Percentiles rank a stretch among this genome's conserved stretches.
Conservation (phyloP, 345 rosid genomes). For the Capsella bursapastoris region DNA sequence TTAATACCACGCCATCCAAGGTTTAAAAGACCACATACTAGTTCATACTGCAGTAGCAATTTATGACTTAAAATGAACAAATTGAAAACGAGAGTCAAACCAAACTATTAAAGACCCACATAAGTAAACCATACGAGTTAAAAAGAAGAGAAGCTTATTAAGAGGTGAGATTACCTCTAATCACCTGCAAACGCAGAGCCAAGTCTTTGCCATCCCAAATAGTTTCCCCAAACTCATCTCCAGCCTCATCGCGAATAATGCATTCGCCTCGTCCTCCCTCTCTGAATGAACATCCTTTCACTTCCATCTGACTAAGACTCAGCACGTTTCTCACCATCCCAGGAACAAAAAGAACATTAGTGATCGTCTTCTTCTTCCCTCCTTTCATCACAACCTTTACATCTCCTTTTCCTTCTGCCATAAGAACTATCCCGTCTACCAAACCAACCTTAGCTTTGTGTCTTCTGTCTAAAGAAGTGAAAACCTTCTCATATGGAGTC, state of each 20-base stretch:
- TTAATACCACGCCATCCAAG: too few species aligned
- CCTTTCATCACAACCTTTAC: slow-evolving; percentile 32
- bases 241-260: slow-evolving; percentile 15
- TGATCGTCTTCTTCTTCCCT: slow-evolving; percentile 39
- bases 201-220: slow-evolving; percentile 24
- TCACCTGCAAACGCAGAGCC: slow-evolving; percentile 36
- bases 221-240: slow-evolving; percentile 32
- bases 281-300: slow-evolving; percentile 23
- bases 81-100: neutral
- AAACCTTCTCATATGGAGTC: slow-evolving; percentile 35
- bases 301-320: slow-evolving; percentile 25
- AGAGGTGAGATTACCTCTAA: slow-evolving; percentile 17
- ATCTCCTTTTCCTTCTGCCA: slow-evolving; percentile 31
- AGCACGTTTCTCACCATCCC: slow-evolving; percentile 37
- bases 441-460: slow-evolving; percentile 35
- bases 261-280: slow-evolving; percentile 11
- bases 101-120: neutral
- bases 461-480: slow-evolving; percentile 20
- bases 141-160: neutral
- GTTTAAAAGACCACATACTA: neutral
- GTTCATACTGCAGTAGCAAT: slow-evolving; percentile 13
- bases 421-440: slow-evolving; percentile 14
- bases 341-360: slow-evolving; percentile 22
- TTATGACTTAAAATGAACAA: slow-evolving; percentile 1
- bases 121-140: slow-evolving; percentile 3